Percentiles rank a stretch among this genome's conserved stretches.
Evolutionary conservation across 2,329 filamentous ascomycete genomes (phyloP).

Genomic region (Tolypocladium endophyticum): DNA sequence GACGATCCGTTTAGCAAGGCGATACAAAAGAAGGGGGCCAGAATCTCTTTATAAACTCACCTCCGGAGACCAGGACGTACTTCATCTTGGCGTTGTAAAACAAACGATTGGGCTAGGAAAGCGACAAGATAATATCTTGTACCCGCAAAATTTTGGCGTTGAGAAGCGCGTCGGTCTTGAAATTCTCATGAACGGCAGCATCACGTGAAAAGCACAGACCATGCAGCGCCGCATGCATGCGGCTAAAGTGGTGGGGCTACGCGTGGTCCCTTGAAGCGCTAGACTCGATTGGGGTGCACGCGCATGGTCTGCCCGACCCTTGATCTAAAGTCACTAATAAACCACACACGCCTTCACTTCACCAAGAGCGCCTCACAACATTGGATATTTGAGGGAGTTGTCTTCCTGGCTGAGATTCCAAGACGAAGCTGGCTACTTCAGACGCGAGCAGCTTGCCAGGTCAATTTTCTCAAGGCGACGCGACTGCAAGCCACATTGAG

Average conservation of each 20-base stretch:
- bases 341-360: no score
- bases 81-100: conserved; percentile 47
- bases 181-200: not conserved
- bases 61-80: conserved; percentile 72
- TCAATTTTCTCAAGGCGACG: no score
- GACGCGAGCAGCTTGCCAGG: no score
- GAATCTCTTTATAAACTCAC: conserved; percentile 30
- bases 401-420: no score
- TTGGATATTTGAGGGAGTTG: no score
- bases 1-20: not conserved
- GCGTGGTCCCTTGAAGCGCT: not conserved
- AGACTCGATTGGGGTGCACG: not conserved
- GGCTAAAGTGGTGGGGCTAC: not conserved
- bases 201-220: not conserved
- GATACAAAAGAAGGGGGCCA: not conserved
- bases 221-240: not conserved
- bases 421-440: no score
- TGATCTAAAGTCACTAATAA: no score
- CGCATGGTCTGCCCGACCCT: no score
- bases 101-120: not conserved
- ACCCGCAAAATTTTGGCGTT: conserved; percentile 1
- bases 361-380: no score
- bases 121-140: conserved; percentile 1
- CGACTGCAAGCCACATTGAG: no score
- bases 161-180: not conserved